phyloP scores from a whole-genome alignment of 805 yeast species.

The Pichia deserticola region DNA sequence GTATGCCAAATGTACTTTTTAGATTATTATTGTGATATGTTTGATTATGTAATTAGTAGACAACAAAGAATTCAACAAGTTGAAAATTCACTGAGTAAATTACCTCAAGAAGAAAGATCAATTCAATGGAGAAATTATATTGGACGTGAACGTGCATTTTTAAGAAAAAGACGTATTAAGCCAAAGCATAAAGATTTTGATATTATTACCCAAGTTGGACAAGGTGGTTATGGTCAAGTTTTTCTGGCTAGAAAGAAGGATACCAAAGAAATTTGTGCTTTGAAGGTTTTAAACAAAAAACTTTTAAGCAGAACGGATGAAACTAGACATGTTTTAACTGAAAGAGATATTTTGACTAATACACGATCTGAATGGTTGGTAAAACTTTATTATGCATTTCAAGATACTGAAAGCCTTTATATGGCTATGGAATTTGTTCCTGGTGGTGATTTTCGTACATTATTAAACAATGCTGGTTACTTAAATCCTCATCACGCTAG shows the following conservation, averaged over 20 bases:
- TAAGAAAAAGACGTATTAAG: conserved; percentile 83
- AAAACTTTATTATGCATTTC: conserved; percentile 88
- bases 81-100: conserved; percentile 39
- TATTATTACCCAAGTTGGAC: conserved; percentile 97
- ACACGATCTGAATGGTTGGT: conserved; percentile 96
- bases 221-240: conserved; percentile 99
- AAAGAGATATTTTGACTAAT: conserved; percentile 93
- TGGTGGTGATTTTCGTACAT: conserved; percentile 96
- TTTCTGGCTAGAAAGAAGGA: conserved; percentile 90
- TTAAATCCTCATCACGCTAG: conserved; percentile 92
- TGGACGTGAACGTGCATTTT: conserved; percentile 74
- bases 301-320: conserved; percentile 84
- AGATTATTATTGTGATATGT: conserved; percentile 93
- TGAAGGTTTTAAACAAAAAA: conserved; percentile 84
- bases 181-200: conserved; percentile 94
- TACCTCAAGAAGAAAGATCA: conserved; percentile 33
- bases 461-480: conserved; percentile 87
- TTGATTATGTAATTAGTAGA: conserved; percentile 84
- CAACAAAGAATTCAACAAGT: conserved; percentile 75
- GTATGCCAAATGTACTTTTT: conserved; percentile 91
- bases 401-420: conserved; percentile 81
- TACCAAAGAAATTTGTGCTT: conserved; percentile 90
- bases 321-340: conserved; percentile 91
- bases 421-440: conserved; percentile 99
- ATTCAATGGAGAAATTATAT: conserved; percentile 71